A percentile compares a stretch with the other conserved stretches of the same genome.
Conservation (phyloP, 495 filamentous ascomycete genomes). For the Penicillium steckii region DNA sequence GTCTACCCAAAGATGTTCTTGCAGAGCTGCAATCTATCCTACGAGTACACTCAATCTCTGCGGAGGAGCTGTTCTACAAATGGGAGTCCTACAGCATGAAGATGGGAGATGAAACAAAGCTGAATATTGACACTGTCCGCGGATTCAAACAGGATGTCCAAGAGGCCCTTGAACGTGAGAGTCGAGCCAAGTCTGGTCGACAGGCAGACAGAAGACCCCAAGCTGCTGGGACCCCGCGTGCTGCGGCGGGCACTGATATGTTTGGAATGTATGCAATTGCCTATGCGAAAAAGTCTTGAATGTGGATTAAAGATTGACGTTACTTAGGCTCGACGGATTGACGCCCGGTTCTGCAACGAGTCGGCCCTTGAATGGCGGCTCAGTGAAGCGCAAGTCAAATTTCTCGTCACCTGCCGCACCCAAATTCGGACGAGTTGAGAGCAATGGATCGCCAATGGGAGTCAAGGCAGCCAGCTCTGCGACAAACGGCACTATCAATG, state of each 20-base stretch:
- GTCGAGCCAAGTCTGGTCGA: slow-evolving; percentile 54
- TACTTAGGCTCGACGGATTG: slow-evolving; percentile 69
- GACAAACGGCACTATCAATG: slow-evolving; percentile 16
- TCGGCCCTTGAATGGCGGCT: slow-evolving; percentile 44
- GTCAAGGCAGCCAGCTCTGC: slow-evolving; percentile 21
- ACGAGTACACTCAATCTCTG: slow-evolving; percentile 69
- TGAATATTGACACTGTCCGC: slow-evolving; percentile 65
- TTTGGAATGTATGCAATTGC: slow-evolving; percentile 70
- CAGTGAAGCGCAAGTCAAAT: slow-evolving; percentile 61
- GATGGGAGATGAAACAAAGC: slow-evolving; percentile 76
- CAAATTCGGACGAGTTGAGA: slow-evolving; percentile 48
- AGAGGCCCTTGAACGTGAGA: slow-evolving; percentile 76
- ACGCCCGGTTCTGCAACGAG: slow-evolving; percentile 67
- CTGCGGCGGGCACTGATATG: slow-evolving; percentile 61
- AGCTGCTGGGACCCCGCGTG: slow-evolving; percentile 62
- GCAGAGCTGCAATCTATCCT: slow-evolving; percentile 81
- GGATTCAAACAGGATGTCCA: slow-evolving; percentile 84
- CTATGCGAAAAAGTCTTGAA: not conserved
- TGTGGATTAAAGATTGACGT: not conserved
- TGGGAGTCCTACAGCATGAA: slow-evolving; percentile 97
- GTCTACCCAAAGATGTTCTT: slow-evolving; percentile 68
- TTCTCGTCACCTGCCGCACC: slow-evolving; percentile 56
- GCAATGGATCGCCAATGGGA: slow-evolving; percentile 31
- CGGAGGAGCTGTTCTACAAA: slow-evolving; percentile 90
- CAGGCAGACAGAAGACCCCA: slow-evolving; percentile 60